Conservation (phyloP, 2,329 filamentous ascomycete genomes). For the Colletotrichum lentis region DNA sequence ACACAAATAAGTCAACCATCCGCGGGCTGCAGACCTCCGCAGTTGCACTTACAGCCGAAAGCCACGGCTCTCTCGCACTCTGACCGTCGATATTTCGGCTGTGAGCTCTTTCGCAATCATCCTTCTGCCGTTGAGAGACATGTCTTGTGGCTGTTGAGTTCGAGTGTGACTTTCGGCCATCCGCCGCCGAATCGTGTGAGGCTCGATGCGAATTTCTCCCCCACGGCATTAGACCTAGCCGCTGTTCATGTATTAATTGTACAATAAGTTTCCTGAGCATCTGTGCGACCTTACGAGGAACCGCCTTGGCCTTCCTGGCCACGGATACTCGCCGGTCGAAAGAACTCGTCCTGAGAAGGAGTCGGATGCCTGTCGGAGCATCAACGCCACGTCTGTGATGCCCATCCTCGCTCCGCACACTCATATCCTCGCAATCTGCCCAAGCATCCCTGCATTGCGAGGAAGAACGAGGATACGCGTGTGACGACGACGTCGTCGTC, state of each 20-base stretch:
- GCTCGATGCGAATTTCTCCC: too few relatives aligned
- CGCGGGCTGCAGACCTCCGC: too few relatives aligned
- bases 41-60: background rate
- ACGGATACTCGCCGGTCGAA: background rate
- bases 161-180: background rate
- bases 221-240: too few relatives aligned
- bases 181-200: accelerated
- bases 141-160: too few relatives aligned
- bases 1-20: background rate
- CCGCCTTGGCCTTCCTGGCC: too few relatives aligned
- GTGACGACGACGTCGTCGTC: background rate
- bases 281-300: too few relatives aligned
- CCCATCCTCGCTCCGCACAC: background rate
- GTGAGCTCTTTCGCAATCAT: background rate
- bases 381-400: background rate
- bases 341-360: background rate
- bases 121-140: background rate
- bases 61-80: background rate
- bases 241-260: too few relatives aligned
- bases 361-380: background rate
- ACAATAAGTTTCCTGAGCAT: too few relatives aligned
- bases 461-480: background rate
- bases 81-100: too few relatives aligned
- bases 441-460: too few relatives aligned
- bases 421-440: background rate